phyloP scores from a whole-genome alignment of 2,329 filamentous ascomycete genomes.

The Juglanconis juglandina region DNA sequence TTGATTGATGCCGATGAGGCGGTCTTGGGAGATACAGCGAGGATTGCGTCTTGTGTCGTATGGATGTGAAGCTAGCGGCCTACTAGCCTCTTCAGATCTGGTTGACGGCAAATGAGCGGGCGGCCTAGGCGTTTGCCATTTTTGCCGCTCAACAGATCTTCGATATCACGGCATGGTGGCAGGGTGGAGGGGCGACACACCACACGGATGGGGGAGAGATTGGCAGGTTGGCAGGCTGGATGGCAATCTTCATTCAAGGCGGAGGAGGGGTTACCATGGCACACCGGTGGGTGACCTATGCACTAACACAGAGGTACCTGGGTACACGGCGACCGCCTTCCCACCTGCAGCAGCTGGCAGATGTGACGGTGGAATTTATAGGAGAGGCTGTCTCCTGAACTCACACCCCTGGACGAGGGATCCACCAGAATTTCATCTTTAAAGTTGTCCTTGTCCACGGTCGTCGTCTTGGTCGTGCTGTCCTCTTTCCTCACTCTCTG shows the following conservation, averaged over 20 bases:
- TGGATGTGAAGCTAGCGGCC: neutral
- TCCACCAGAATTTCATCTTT: constrained; percentile 18
- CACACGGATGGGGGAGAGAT: too few relatives aligned
- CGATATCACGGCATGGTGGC: constrained; percentile 1
- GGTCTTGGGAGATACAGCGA: neutral
- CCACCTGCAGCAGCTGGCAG: neutral
- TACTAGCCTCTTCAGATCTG: neutral
- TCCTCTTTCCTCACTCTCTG: constrained; percentile 4
- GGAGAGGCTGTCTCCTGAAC: constrained; percentile 15
- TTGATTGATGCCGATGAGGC: neutral
- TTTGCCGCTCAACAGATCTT: constrained; percentile 6
- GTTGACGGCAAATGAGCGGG: constrained; percentile 10
- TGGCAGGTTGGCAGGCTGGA: neutral
- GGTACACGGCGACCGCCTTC: constrained; percentile 7
- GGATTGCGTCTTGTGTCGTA: neutral
- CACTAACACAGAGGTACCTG: neutral
- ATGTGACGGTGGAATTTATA: constrained; percentile 6
- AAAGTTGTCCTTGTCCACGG: constrained; percentile 19
- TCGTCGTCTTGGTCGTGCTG: neutral
- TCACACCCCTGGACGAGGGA: constrained; percentile 12
- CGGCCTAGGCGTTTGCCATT: constrained; percentile 5
- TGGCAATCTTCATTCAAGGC: neutral
- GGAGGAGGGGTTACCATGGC: too few relatives aligned
- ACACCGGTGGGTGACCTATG: neutral
- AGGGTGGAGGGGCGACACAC: neutral